Base-by-base conservation (phyloP, 2,329 filamentous ascomycete species). In the Sphaerulina vaccinii region DNA sequence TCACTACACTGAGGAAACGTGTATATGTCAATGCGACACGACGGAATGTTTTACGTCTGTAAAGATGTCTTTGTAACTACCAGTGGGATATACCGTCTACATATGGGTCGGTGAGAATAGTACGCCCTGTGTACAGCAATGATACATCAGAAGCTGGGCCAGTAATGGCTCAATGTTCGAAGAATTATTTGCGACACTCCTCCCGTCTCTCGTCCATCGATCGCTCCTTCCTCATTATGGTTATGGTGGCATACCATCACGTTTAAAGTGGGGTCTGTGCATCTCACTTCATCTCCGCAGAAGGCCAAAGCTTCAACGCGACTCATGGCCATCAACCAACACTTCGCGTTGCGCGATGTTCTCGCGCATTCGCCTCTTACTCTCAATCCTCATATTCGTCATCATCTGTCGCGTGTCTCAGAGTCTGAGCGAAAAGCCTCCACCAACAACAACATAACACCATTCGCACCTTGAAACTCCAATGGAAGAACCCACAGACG, bases 321-420 rank as follows among this genome's bases (percentile, higher is more conserved):
- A 56, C 32, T 51, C 52, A 44, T 51, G 47, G 42, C 45, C 29
- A 33, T 49, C 22, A 39, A 19, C 15, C 29, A 41, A 40, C 51
- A 21, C 10, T 15, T 38, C 29, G 37, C 11, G 15, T 23, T 18
- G 18, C 44, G 42, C 27, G 32, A 56, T 61, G 57, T 61, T 60
- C 49, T 58, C 59, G 36, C 60, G 61, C 35, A 44, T 58, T 19
- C 42, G 56, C 10, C 53, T 61, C 24, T 49, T 60, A 23, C 51
- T 63, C 48, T 62, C 57, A 40, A 53, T 64, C 24, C 27, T 61
- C 15, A 47, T 59, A 9, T 77, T 70, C 64, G 70, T 78, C 65
- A 78, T 79, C 65, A 72, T 83, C 55, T 70, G 78, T 41, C 79
- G 83, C 60, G 71, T 84, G 59, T 58, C 60, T 13, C 61, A 61